Evolutionary conservation across 306 rosid genomes (phyloP).

Genomic region (Sindora glabra): DNA sequence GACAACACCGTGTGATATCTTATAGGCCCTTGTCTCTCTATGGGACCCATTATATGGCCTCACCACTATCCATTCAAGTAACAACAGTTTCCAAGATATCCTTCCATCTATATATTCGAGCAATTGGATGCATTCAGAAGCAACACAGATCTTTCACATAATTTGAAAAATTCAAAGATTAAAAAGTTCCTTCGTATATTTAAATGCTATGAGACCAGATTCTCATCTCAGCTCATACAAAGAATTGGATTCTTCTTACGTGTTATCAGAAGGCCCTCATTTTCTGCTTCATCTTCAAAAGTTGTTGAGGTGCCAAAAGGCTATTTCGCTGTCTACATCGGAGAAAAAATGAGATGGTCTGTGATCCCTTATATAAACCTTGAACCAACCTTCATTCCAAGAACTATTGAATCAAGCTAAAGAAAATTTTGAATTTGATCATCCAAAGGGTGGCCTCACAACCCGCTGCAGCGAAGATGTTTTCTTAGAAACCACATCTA

Average conservation of each 20-base stretch:
- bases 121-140: not conserved
- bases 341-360: slow-evolving; percentile 4
- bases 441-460: slow-evolving; percentile 16
- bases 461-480: not conserved
- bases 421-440: slow-evolving; percentile 10
- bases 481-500: not conserved
- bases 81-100: not conserved
- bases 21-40: not conserved
- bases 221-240: not conserved
- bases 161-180: no score
- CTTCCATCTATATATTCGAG: not conserved
- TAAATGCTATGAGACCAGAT: no score
- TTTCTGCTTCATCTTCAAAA: not conserved
- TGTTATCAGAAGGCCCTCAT: not conserved
- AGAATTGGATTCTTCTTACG: not conserved
- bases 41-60: not conserved
- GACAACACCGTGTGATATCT: not conserved
- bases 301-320: not conserved
- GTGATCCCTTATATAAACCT: not conserved
- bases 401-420: not conserved
- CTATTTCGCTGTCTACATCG: not conserved
- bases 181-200: no score
- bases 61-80: not conserved
- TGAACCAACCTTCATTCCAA: slow-evolving; percentile 7
- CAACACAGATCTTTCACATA: not conserved